Percentiles rank a stretch among this genome's conserved stretches.
phyloP scores from a whole-genome alignment of 768 basidiomycete genomes.

The Dioszegia crocea region DNA sequence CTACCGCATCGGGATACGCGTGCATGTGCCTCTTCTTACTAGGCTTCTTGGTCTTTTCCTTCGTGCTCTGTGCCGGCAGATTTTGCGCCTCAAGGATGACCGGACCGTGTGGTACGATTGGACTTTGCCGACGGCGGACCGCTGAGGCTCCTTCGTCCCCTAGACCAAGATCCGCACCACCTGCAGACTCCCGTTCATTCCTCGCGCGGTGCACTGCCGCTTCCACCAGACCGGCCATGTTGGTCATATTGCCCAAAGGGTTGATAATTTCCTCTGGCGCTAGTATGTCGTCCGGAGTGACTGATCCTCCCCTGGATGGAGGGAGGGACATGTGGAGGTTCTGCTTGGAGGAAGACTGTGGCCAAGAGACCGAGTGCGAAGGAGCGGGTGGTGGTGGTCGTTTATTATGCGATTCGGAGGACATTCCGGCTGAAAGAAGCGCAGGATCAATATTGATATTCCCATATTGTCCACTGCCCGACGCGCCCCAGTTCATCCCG shows the following conservation, averaged over 20 bases:
- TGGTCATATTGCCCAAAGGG: slow-evolving; percentile 44
- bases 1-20: slow-evolving; percentile 79
- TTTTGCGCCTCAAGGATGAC: slow-evolving; percentile 29
- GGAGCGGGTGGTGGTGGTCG: slow-evolving; percentile 1
- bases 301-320: slow-evolving; percentile 44
- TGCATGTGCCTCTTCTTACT: slow-evolving; percentile 49
- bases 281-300: slow-evolving; percentile 69
- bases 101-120: slow-evolving; percentile 20
- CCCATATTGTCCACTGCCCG: not conserved
- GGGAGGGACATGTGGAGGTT: slow-evolving; percentile 37
- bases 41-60: slow-evolving; percentile 23
- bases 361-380: not conserved
- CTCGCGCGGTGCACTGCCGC: slow-evolving; percentile 47
- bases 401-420: not conserved
- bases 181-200: slow-evolving; percentile 23
- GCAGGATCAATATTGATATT: slow-evolving; percentile 1
- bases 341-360: slow-evolving; percentile 3
- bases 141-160: slow-evolving; percentile 5
- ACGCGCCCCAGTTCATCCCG: not conserved
- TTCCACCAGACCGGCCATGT: slow-evolving; percentile 49
- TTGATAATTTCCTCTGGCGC: slow-evolving; percentile 53
- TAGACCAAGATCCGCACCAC: not conserved
- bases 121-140: slow-evolving; percentile 7
- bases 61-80: slow-evolving; percentile 18
- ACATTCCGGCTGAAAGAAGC: not conserved